A percentile compares a stretch with the other conserved stretches of the same genome.
phyloP scores from a whole-genome alignment of 257 asterid genomes.

The Nicotiana knightiana region DNA sequence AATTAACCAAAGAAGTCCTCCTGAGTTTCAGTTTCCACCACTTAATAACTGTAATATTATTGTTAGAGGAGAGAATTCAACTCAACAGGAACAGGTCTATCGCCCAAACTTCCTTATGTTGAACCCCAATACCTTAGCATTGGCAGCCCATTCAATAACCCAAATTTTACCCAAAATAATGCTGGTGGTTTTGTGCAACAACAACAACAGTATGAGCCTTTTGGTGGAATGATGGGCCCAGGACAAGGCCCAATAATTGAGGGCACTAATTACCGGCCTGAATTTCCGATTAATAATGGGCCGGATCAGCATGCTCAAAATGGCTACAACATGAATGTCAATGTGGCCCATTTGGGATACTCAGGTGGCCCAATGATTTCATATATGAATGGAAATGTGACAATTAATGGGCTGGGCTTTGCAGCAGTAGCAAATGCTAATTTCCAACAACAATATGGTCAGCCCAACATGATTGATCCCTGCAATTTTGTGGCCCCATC shows the following conservation, averaged over 20 bases:
- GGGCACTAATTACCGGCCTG: neutral
- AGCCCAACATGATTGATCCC: neutral
- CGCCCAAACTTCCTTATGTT: neutral
- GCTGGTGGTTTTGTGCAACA: neutral
- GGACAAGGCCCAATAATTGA: neutral
- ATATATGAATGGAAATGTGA: accelerated
- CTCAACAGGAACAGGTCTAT: too few species aligned
- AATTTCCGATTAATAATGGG: neutral
- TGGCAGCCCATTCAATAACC: neutral
- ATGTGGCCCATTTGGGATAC: neutral
- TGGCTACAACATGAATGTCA: neutral
- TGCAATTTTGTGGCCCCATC: neutral
- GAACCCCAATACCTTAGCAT: neutral
- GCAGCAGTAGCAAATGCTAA: neutral
- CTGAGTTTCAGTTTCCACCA: too few species aligned
- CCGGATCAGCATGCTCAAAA: neutral
- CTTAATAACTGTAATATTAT: too few species aligned
- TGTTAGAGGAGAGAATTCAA: neutral
- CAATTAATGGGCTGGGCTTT: neutral
- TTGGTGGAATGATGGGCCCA: too few species aligned
- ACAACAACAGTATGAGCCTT: neutral
- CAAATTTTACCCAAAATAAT: neutral
- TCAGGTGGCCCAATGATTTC: neutral
- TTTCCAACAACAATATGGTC: neutral
- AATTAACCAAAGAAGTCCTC: too few species aligned